Conservation (phyloP, 2,329 filamentous ascomycete species). For the Neoarthrinium moseri region DNA sequence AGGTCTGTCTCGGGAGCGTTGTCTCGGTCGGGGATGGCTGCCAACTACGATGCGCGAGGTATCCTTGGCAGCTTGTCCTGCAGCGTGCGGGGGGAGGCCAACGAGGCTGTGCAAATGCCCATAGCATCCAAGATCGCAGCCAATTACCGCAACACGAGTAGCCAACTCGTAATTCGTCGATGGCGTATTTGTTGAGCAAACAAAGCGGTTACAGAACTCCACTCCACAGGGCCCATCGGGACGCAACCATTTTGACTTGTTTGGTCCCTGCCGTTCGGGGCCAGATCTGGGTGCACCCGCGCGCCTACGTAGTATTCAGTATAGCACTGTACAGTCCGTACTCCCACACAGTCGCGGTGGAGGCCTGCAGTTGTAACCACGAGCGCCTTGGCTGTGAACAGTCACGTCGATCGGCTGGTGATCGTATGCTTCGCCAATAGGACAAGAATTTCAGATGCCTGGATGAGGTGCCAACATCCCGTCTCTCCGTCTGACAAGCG, state of each 20-base stretch:
- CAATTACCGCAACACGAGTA: too few relatives aligned
- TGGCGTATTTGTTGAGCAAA: constrained; percentile 3
- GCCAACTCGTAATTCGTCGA: constrained; percentile 3
- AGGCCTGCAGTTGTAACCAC: background rate
- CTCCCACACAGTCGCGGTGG: background rate
- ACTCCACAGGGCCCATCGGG: background rate
- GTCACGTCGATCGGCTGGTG: too few relatives aligned
- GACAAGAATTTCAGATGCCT: background rate
- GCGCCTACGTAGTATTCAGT: background rate
- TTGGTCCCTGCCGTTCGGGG: background rate
- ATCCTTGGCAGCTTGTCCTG: background rate
- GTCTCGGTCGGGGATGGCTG: too few relatives aligned
- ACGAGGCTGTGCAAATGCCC: constrained; percentile 22
- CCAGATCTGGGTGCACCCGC: background rate
- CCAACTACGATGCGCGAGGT: background rate
- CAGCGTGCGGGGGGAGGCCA: constrained; percentile 19
- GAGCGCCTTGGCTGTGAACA: too few relatives aligned
- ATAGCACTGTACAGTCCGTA: background rate
- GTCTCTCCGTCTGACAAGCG: background rate
- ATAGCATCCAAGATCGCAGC: background rate
- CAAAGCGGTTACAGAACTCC: constrained; percentile 5
- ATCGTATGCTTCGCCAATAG: too few relatives aligned
- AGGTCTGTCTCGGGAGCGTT: too few relatives aligned
- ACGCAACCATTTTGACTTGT: background rate
- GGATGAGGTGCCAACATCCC: background rate